phyloP scores from a whole-genome alignment of 1,284 basidiomycete genomes.

The Apiotrichum porosum region DNA sequence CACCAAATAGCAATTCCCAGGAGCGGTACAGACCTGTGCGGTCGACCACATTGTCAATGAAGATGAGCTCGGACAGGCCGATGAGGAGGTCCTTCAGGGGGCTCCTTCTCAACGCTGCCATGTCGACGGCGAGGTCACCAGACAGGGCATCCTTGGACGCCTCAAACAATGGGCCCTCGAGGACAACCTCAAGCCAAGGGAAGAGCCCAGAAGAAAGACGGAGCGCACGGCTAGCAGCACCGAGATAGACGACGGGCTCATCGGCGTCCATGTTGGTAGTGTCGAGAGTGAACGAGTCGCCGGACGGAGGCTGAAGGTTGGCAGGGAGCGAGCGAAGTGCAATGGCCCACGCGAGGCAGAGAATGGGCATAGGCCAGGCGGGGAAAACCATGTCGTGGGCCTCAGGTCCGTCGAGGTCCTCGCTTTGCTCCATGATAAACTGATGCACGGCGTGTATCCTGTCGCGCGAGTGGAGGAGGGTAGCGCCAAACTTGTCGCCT shows the following conservation, averaged over 20 bases:
- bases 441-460: constrained; percentile 30
- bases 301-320: constrained; percentile 22
- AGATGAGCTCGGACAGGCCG: constrained; percentile 34
- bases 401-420: constrained; percentile 15
- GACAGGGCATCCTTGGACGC: constrained; percentile 14
- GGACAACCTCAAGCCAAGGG: constrained; percentile 35
- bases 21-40: constrained; percentile 26
- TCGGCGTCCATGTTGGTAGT: constrained; percentile 14
- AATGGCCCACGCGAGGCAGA: constrained; percentile 43
- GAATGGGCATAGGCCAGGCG: constrained; percentile 33
- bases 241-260: constrained; percentile 20
- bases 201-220: constrained; percentile 31
- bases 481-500: constrained; percentile 16
- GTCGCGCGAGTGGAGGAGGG: constrained; percentile 28
- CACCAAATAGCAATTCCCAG: constrained; percentile 38
- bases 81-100: constrained; percentile 42
- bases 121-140: constrained; percentile 14
- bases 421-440: constrained; percentile 31
- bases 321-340: constrained; percentile 29
- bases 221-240: constrained; percentile 31
- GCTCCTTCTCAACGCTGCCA: constrained; percentile 25
- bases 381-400: constrained; percentile 18
- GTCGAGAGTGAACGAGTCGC: constrained; percentile 18
- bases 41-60: constrained; percentile 31
- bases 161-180: constrained; percentile 33